Evolutionary conservation across 2,329 filamentous ascomycete genomes (phyloP).

Genomic region (Beauveria brongniartii): DNA sequence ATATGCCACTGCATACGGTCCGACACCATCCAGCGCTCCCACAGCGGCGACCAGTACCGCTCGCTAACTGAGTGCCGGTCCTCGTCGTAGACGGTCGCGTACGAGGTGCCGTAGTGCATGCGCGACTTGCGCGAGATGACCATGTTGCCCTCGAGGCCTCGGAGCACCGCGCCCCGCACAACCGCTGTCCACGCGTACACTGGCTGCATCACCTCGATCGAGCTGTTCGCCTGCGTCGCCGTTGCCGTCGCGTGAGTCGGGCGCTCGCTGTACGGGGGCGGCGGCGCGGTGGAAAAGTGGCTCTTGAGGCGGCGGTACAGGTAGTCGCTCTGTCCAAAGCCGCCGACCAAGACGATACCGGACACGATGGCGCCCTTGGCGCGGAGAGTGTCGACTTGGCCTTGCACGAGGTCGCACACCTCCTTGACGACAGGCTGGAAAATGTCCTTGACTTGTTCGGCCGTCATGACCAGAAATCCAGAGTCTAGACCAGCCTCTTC

Average conservation of each 20-base stretch:
- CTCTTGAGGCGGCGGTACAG: constrained; percentile 62
- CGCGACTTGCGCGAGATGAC: constrained; percentile 66
- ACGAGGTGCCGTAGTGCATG: constrained; percentile 73
- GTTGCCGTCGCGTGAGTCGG: constrained; percentile 55
- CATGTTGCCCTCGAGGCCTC: constrained; percentile 71
- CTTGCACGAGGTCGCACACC: constrained; percentile 59
- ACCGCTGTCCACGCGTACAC: constrained; percentile 78
- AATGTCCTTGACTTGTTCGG: constrained; percentile 61
- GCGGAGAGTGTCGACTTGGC: constrained; percentile 57
- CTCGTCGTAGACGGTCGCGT: constrained; percentile 74
- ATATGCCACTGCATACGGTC: constrained; percentile 85
- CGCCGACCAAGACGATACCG: constrained; percentile 74
- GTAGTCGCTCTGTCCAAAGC: constrained; percentile 73
- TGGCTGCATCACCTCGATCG: constrained; percentile 73
- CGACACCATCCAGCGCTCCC: constrained; percentile 77
- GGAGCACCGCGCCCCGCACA: constrained; percentile 66
- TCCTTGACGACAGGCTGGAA: constrained; percentile 69
- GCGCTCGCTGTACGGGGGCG: constrained; percentile 58
- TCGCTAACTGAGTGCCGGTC: constrained; percentile 64
- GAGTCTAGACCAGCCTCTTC: constrained; percentile 67
- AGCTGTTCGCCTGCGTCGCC: constrained; percentile 40
- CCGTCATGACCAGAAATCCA: constrained; percentile 67
- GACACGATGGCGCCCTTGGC: constrained; percentile 54
- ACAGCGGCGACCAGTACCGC: constrained; percentile 70
- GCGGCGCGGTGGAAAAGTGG: constrained; percentile 54